Conservation (phyloP, 2,329 filamentous ascomycete genomes). For the Fusarium sambucinum region DNA sequence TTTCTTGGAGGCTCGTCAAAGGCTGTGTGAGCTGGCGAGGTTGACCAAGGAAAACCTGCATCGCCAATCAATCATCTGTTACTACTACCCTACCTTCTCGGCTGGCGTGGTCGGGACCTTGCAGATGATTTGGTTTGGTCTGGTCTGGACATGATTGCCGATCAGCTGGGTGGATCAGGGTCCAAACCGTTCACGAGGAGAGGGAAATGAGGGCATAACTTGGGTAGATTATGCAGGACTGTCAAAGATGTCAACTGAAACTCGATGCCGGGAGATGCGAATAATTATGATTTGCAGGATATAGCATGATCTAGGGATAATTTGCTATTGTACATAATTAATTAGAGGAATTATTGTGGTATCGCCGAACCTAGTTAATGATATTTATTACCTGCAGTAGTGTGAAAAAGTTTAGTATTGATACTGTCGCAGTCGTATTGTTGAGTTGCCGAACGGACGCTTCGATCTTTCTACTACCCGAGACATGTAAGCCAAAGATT, state of each 20-base stretch:
- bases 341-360: neutral
- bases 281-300: slow-evolving; percentile 10
- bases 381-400: neutral
- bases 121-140: slow-evolving; percentile 38
- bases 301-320: neutral
- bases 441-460: neutral
- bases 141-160: slow-evolving; percentile 24
- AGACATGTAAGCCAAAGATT: neutral
- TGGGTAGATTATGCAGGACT: slow-evolving; percentile 34
- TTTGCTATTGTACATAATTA: neutral
- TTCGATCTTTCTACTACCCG: neutral
- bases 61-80: slow-evolving; percentile 42
- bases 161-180: slow-evolving; percentile 51
- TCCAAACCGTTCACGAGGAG: slow-evolving; percentile 17
- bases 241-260: slow-evolving; percentile 9
- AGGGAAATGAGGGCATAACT: slow-evolving; percentile 7
- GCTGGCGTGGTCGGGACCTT: slow-evolving; percentile 43
- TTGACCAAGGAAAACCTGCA: slow-evolving; percentile 16
- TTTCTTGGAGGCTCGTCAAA: slow-evolving; percentile 22
- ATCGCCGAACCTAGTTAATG: neutral
- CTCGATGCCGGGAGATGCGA: slow-evolving; percentile 7
- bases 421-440: neutral
- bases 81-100: slow-evolving; percentile 30
- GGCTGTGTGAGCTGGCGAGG: slow-evolving; percentile 12
- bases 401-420: neutral